Evolutionary conservation across 306 rosid genomes (phyloP).

Genomic region (Lathyrus tuberosus): DNA sequence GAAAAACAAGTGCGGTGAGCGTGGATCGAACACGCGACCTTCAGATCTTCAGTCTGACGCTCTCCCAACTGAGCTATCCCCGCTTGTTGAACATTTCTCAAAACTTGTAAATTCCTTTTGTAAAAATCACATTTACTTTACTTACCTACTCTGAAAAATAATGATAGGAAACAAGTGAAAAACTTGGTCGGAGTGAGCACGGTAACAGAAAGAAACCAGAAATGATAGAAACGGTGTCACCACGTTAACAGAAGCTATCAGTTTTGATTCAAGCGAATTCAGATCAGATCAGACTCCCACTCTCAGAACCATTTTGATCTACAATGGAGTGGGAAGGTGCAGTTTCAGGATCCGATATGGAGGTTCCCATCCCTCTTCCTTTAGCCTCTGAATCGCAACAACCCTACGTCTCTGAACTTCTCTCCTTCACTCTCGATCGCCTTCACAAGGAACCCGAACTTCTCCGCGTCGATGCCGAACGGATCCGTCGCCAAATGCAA

Average conservation of each 20-base stretch:
- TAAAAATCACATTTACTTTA: too few relatives aligned
- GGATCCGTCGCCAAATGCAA: conserved; percentile 97
- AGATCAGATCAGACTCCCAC: neutral
- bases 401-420: conserved; percentile 95
- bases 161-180: too few relatives aligned
- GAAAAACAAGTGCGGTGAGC: conserved; percentile 8
- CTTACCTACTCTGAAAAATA: too few relatives aligned
- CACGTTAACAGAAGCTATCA: neutral
- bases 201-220: too few relatives aligned
- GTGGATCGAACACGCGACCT: conserved; percentile 8
- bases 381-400: conserved; percentile 87
- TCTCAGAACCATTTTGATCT: neutral
- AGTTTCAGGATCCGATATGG: conserved; percentile 49
- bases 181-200: too few relatives aligned
- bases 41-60: conserved; percentile 7
- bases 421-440: conserved; percentile 96
- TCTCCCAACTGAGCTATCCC: conserved; percentile 7
- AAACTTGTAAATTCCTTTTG: too few relatives aligned
- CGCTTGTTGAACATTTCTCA: neutral
- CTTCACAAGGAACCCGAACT: conserved; percentile 99
- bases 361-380: conserved; percentile 67
- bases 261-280: neutral
- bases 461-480: conserved; percentile 96
- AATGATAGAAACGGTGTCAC: too few relatives aligned
- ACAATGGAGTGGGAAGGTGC: conserved; percentile 38